Percentiles rank a stretch among this genome's conserved stretches.
Evolutionary conservation across 148 eudicot species (phyloP).

Genomic region (Spergularia marina): DNA sequence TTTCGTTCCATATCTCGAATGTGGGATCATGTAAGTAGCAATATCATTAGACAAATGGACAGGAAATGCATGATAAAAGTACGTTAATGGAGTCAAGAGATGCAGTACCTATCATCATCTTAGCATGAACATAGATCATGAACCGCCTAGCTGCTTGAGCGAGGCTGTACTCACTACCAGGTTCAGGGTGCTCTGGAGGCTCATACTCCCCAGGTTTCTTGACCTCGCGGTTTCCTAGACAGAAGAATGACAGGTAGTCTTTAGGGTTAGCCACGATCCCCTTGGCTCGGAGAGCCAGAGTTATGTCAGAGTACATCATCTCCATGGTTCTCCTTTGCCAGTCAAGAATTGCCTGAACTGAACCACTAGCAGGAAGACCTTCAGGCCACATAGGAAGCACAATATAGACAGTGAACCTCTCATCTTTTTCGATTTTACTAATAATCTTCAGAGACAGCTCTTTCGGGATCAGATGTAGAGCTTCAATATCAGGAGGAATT

Average conservation of each 20-base stretch:
- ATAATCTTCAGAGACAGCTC: slow-evolving; percentile 44
- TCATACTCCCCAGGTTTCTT: slow-evolving; percentile 38
- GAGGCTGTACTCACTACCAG: slow-evolving; percentile 31
- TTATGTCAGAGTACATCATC: slow-evolving; percentile 53
- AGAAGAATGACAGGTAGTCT: slow-evolving; percentile 50
- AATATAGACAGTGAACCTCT: slow-evolving; percentile 40
- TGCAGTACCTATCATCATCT: slow-evolving; percentile 53
- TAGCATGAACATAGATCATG: slow-evolving; percentile 59
- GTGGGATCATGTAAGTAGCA: too few species aligned
- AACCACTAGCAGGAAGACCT: slow-evolving; percentile 40
- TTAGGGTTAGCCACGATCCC: slow-evolving; percentile 38
- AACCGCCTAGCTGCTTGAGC: slow-evolving; percentile 45
- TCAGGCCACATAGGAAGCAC: slow-evolving; percentile 68
- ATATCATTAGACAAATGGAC: too few species aligned
- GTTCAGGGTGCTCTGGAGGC: slow-evolving; percentile 38
- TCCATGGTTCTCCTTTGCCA: slow-evolving; percentile 62
- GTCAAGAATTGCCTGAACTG: slow-evolving; percentile 50
- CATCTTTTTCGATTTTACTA: slow-evolving; percentile 52
- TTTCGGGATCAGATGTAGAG: slow-evolving; percentile 44
- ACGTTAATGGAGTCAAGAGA: not conserved
- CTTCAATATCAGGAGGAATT: slow-evolving; percentile 34
- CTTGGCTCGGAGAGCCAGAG: slow-evolving; percentile 40
- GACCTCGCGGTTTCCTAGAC: slow-evolving; percentile 47
- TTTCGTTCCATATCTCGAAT: too few species aligned
- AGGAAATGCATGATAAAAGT: too few species aligned